Conservation (phyloP, 805 yeast genomes). For the Kluyveromyces siamensis region DNA sequence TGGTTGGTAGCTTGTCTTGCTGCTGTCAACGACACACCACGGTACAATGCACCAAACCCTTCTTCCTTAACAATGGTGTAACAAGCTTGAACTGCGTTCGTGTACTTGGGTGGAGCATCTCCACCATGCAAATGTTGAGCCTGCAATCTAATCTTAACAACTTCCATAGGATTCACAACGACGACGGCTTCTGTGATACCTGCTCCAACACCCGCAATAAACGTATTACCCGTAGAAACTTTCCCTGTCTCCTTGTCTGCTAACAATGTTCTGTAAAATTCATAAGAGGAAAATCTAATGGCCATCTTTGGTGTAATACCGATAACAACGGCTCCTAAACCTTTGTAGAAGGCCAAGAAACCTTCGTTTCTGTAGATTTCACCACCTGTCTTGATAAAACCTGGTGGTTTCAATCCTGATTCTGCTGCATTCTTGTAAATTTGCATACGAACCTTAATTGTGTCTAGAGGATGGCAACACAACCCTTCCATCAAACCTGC, state of each 20-base stretch:
- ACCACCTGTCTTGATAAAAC: conserved; percentile 75
- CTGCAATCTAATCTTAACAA: conserved; percentile 90
- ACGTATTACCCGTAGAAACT: conserved; percentile 66
- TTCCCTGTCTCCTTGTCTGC: conserved; percentile 50
- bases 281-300: conserved; percentile 89
- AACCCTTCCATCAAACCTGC: conserved; percentile 98
- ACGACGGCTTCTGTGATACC: conserved; percentile 93
- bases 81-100: conserved; percentile 88
- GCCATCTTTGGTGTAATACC: conserved; percentile 99
- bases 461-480: conserved; percentile 96
- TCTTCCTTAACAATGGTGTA: conserved; percentile 80
- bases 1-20: conserved; percentile 98
- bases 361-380: conserved; percentile 74
- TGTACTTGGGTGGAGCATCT: conserved; percentile 55
- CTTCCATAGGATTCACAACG: conserved; percentile 96
- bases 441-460: conserved; percentile 97
- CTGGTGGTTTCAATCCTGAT: conserved; percentile 57
- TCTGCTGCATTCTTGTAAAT: conserved; percentile 62
- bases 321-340: conserved; percentile 92
- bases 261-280: conserved; percentile 67
- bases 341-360: conserved; percentile 81
- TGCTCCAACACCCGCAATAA: conserved; percentile 92
- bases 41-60: conserved; percentile 78
- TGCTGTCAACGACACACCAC: conserved; percentile 93
- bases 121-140: conserved; percentile 65